Evolutionary conservation across 768 basidiomycete genomes (phyloP).

Genomic region (Trametes maxima): DNA sequence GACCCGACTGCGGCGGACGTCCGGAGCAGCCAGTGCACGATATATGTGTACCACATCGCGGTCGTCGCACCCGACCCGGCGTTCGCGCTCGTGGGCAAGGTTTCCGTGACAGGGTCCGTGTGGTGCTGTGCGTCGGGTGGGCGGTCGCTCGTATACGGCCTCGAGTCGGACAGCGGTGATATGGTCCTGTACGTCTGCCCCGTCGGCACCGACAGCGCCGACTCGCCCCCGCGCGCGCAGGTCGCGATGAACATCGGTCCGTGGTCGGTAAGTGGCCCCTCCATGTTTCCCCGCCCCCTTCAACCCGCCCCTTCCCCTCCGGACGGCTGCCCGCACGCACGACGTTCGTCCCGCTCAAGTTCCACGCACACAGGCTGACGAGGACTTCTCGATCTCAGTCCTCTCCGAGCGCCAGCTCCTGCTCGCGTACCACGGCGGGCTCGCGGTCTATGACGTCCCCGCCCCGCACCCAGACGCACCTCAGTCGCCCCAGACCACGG

Average conservation of each 20-base stretch:
- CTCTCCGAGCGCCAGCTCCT: conserved; percentile 16
- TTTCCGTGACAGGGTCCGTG: conserved; percentile 17
- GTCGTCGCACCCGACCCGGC: conserved; percentile 11
- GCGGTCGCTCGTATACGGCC: conserved; percentile 17
- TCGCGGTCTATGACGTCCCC: conserved; percentile 16
- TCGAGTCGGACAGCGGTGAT: conserved; percentile 15
- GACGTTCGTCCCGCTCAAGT: not conserved
- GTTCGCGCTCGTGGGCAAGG: conserved; percentile 12
- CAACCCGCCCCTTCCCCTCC: too few relatives aligned
- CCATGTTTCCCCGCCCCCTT: too few relatives aligned
- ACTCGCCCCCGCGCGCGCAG: not conserved
- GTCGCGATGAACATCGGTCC: conserved; percentile 19
- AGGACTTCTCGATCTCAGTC: conserved; percentile 21
- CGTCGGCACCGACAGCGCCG: conserved; percentile 1
- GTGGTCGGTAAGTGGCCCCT: conserved; percentile 17
- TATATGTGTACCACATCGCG: conserved; percentile 20
- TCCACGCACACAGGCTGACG: conserved; percentile 11
- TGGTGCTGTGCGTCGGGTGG: conserved; percentile 22
- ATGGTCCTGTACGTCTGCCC: conserved; percentile 19
- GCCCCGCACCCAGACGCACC: not conserved
- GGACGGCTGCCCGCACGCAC: not conserved
- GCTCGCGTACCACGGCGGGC: conserved; percentile 22
- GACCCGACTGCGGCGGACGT: not conserved
- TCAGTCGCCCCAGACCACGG: not conserved
- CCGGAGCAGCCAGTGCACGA: conserved; percentile 19